Conservation (phyloP, 495 filamentous ascomycete species). For the Trypethelium eluteriae region DNA sequence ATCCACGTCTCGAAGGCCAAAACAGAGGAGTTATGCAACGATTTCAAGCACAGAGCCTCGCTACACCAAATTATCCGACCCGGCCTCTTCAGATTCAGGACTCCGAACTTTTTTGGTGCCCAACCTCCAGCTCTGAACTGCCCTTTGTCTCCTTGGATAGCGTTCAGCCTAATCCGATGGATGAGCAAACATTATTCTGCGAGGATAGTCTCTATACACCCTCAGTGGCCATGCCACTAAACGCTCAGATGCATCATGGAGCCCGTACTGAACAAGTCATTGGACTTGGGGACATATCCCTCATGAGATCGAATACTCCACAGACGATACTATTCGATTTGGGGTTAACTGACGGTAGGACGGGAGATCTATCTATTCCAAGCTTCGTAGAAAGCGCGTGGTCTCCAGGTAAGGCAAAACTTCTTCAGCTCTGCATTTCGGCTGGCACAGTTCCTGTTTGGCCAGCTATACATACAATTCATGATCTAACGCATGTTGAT, state of each 20-base stretch:
- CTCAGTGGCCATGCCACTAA: not conserved
- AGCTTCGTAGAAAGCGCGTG: not conserved
- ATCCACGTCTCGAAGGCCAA: not conserved
- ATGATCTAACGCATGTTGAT: not conserved
- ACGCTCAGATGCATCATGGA: not conserved
- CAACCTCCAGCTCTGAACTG: too few relatives aligned
- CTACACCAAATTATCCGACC: not conserved
- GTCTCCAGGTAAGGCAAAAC: not conserved
- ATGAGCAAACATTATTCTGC: not conserved
- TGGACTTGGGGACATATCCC: not conserved
- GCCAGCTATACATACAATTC: not conserved
- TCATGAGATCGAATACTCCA: not conserved
- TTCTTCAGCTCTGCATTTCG: not conserved
- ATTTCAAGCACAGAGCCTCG: not conserved
- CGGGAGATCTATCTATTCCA: not conserved
- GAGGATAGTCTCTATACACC: not conserved
- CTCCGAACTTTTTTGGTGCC: too few relatives aligned
- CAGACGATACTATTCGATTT: not conserved
- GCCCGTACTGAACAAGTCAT: not conserved
- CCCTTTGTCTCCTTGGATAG: too few relatives aligned
- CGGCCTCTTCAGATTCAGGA: too few relatives aligned
- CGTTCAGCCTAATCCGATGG: not conserved
- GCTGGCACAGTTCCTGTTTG: not conserved
- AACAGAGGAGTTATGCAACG: not conserved
- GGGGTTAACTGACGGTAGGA: not conserved